These are phyloP conservation scores for Albatrellus sp. DNA, from an alignment of 1,284 basidiomycete species.

Conservation along the genomic window DNA sequence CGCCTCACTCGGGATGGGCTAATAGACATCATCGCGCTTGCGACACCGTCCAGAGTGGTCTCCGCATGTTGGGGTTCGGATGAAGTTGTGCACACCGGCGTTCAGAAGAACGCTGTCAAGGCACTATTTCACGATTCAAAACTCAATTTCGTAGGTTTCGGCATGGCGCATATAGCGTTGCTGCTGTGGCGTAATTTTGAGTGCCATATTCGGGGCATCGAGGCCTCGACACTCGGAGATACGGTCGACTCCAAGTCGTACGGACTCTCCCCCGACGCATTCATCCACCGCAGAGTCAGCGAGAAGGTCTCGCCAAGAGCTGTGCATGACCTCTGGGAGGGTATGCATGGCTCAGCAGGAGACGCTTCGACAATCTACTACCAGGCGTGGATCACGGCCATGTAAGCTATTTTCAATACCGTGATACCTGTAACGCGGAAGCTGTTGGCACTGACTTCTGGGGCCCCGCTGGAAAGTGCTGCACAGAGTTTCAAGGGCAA, in stretches of 20 bases:
- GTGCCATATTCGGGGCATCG: not conserved
- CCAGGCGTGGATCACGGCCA: conserved; percentile 26
- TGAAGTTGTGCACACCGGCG: no score
- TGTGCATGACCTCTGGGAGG: conserved; percentile 1
- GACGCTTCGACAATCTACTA: conserved; percentile 11
- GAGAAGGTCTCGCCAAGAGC: not conserved
- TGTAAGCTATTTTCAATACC: conserved; percentile 13
- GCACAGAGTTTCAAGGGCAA: not conserved
- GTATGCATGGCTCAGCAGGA: not conserved
- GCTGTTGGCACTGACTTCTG: not conserved
- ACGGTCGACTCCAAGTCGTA: not conserved
- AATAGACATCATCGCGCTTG: no score
- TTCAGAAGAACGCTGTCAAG: no score
- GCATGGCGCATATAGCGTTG: not conserved
- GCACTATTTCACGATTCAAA: not conserved
- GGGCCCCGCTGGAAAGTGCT: not conserved
- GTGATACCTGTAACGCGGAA: not conserved
- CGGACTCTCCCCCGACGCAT: not conserved
- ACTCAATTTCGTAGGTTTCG: not conserved
- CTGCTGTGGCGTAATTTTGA: not conserved
- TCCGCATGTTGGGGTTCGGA: no score
- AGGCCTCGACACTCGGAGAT: not conserved
- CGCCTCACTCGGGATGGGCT: no score
- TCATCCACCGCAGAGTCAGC: not conserved
- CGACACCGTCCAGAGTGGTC: no score